Base-by-base conservation (phyloP, 2,329 filamentous ascomycete species). In the Penicillium janthinellum region DNA sequence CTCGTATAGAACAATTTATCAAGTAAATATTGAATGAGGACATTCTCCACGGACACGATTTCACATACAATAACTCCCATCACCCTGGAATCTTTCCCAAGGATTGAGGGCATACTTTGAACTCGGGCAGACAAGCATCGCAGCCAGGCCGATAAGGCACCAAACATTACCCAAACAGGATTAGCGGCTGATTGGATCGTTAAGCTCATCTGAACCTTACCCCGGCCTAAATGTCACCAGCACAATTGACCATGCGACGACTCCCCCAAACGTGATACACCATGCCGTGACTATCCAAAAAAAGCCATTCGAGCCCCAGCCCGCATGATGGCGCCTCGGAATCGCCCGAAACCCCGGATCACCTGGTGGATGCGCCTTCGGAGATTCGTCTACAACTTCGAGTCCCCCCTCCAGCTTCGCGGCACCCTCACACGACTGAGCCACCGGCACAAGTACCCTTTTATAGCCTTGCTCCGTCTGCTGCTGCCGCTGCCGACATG, bases 401-500 rank as follows among this genome's bases (percentile, higher is more conserved):
- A 62, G 35, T 64, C 60, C 48, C 69, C 67, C 12, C 61, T 72
- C 12, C 59, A 57, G 8, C 34, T 72, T 28, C 63, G 67, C 15
- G 39, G 57, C 28, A 71, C 65, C 38, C 54, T 67, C 37, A 57
- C 52, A 11, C 67, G 69, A 37, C 64, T 71, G 8, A 58, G 42
- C 3, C 58, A 66, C 42, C 59, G 66, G 34, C 57, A 70, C 42
- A 57, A 65, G 42, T 52, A 64, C 22, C 68, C 69, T 10, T 48
- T 65, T 4, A 59, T 65, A 5, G 47, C 62, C 2, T 59, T 73
- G 3, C 37, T 72, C 8, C 61, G 62, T 20, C 25, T 72, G 48
- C 65, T 69, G 22, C 58, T 67, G 8, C 68, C 69, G 7, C 67
- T 63, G 22, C 70, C 68, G 14, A 59, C 63, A 38, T 71, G 68